These are phyloP conservation scores for Cyanidiococcus yangmingshanensis DNA, from an alignment of 23 red algal species.

Conservation along the genomic window DNA sequence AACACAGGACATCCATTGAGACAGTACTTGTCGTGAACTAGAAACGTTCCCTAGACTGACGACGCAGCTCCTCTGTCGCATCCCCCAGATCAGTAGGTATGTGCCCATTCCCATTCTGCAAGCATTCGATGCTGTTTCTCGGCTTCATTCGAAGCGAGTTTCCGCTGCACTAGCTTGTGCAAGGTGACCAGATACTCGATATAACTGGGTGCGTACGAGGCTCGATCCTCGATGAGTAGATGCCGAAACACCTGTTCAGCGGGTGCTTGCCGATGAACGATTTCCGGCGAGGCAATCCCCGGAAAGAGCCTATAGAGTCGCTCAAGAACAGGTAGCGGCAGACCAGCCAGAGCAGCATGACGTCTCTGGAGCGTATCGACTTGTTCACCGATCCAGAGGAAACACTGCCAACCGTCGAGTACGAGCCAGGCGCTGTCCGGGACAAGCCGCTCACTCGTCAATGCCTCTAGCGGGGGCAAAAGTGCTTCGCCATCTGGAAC, in stretches of 20 bases:
- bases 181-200: constrained; percentile 53
- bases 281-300: constrained; percentile 30
- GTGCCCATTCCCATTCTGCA: constrained; percentile 14
- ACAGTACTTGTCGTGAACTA: too few species aligned
- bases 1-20: too few species aligned
- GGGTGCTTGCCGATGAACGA: constrained; percentile 26
- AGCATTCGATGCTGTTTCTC: constrained; percentile 12
- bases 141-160: constrained; percentile 31
- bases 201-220: constrained; percentile 37
- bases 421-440: constrained; percentile 63
- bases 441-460: constrained; percentile 43
- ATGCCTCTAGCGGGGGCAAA: constrained; percentile 40
- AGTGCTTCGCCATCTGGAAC: neutral
- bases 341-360: constrained; percentile 32
- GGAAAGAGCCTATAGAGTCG: constrained; percentile 33
- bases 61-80: too few species aligned
- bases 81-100: constrained; percentile 3
- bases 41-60: too few species aligned
- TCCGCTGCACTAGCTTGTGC: constrained; percentile 60
- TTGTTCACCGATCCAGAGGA: constrained; percentile 63
- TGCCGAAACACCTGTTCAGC: constrained; percentile 35
- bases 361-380: constrained; percentile 10
- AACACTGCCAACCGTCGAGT: constrained; percentile 64
- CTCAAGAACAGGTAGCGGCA: constrained; percentile 38
- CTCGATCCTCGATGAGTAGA: constrained; percentile 59